phyloP scores from a whole-genome alignment of 2,329 filamentous ascomycete species.

The Colletotrichum truncatum region DNA sequence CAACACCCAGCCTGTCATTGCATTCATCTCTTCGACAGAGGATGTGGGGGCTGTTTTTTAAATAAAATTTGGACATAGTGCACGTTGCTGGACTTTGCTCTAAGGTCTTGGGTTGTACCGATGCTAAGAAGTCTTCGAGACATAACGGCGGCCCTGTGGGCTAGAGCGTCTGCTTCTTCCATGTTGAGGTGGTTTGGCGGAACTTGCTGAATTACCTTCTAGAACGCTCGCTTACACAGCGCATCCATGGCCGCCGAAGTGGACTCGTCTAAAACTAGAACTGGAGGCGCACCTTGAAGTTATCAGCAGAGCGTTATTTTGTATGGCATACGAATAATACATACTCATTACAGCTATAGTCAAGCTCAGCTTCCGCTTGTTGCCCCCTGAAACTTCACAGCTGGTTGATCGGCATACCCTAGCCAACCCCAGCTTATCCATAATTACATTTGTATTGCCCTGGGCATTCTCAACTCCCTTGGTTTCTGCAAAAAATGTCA shows the following conservation, averaged over 20 bases:
- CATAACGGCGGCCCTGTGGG: constrained; percentile 50
- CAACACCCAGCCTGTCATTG: constrained; percentile 64
- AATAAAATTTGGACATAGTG: constrained; percentile 73
- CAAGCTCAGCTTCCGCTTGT: constrained; percentile 78
- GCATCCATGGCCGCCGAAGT: constrained; percentile 79
- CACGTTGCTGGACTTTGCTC: constrained; percentile 66
- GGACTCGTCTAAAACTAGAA: constrained; percentile 74
- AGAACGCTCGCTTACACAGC: constrained; percentile 78
- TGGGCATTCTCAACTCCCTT: constrained; percentile 71
- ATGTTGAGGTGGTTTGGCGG: constrained; percentile 77
- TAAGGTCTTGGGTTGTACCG: constrained; percentile 66
- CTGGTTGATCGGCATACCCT: constrained; percentile 70
- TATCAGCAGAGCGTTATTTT: neutral
- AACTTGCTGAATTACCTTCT: constrained; percentile 74
- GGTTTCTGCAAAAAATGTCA: constrained; percentile 77
- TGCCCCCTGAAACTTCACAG: constrained; percentile 77
- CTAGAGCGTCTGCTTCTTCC: constrained; percentile 83
- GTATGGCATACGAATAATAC: constrained; percentile 56
- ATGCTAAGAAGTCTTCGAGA: constrained; percentile 61
- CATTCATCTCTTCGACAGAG: constrained; percentile 61
- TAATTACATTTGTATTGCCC: constrained; percentile 71
- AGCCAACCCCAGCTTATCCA: constrained; percentile 73
- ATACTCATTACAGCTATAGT: constrained; percentile 79
- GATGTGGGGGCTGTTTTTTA: constrained; percentile 65
- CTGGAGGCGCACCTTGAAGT: neutral